Evolutionary conservation across 116 monocot species (phyloP).

Genomic region (Thalassia testudinum): DNA sequence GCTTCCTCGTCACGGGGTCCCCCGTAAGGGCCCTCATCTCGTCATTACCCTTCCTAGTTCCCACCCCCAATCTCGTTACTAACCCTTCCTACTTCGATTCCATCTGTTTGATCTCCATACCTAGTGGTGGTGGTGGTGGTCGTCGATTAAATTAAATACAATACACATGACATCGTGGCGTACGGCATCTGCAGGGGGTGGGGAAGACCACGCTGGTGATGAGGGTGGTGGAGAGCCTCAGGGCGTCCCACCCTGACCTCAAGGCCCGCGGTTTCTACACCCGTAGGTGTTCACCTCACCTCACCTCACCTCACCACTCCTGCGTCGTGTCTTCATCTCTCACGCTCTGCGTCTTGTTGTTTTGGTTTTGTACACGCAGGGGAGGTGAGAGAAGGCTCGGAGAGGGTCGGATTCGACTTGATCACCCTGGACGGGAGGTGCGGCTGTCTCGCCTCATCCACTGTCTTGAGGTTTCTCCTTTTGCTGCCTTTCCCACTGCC

Average conservation of each 20-base stretch:
- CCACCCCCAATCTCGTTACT: not conserved
- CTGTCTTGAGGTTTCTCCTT: conserved; percentile 27
- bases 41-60: not conserved
- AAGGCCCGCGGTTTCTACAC: conserved; percentile 76
- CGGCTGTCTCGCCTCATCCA: conserved; percentile 45
- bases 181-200: conserved; percentile 32
- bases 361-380: conserved; percentile 17
- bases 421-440: conserved; percentile 45
- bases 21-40: conserved; percentile 25
- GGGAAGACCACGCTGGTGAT: conserved; percentile 92
- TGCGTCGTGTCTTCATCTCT: not conserved
- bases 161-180: too few species aligned
- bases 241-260: conserved; percentile 40
- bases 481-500: not conserved
- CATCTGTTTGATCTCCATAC: not conserved
- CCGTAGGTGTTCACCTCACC: conserved; percentile 24
- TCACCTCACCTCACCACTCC: not conserved
- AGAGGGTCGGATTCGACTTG: conserved; percentile 71
- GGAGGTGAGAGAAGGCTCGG: conserved; percentile 52
- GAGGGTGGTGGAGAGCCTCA: conserved; percentile 44
- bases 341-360: not conserved
- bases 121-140: too few species aligned
- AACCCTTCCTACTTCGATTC: not conserved
- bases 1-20: conserved; percentile 68
- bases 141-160: too few species aligned